These are phyloP conservation scores for Colletotrichum incanum DNA, from an alignment of 2,329 filamentous ascomycete species.

Conservation along the genomic window DNA sequence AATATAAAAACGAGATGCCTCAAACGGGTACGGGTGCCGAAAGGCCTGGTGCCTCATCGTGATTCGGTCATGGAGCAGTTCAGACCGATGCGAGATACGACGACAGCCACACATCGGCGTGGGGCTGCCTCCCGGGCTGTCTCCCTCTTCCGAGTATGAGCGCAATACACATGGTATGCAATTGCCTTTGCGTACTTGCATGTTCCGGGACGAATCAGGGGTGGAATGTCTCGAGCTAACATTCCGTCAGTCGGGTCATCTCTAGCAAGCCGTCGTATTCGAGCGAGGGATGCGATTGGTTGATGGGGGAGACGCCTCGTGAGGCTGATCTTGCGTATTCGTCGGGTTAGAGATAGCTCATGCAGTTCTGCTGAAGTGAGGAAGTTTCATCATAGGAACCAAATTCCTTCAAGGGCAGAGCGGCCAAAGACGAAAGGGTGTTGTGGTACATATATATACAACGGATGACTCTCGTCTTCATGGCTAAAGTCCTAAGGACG, in stretches of 20 bases:
- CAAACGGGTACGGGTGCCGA: background rate
- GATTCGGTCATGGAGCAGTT: background rate
- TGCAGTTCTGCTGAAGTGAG: background rate
- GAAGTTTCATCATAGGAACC: no score
- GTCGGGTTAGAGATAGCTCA: constrained; percentile 26
- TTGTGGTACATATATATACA: background rate
- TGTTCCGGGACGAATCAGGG: background rate
- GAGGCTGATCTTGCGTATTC: constrained; percentile 45
- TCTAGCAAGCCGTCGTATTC: constrained; percentile 27
- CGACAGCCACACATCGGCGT: background rate
- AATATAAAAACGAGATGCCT: no score
- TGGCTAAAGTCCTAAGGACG: no score
- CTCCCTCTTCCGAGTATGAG: background rate
- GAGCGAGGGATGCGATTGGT: constrained; percentile 33
- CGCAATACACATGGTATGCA: background rate
- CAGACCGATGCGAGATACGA: constrained; percentile 18
- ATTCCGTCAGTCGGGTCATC: constrained; percentile 31
- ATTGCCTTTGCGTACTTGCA: background rate
- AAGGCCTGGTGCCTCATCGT: background rate
- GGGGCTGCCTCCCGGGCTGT: background rate
- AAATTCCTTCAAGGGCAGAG: no score
- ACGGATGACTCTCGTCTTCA: background rate
- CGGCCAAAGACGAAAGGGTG: background rate
- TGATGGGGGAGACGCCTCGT: background rate
- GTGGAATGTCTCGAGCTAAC: background rate